These are phyloP conservation scores for Fusarium beomiforme DNA, from an alignment of 2,329 filamentous ascomycete species.

Conservation along the genomic window DNA sequence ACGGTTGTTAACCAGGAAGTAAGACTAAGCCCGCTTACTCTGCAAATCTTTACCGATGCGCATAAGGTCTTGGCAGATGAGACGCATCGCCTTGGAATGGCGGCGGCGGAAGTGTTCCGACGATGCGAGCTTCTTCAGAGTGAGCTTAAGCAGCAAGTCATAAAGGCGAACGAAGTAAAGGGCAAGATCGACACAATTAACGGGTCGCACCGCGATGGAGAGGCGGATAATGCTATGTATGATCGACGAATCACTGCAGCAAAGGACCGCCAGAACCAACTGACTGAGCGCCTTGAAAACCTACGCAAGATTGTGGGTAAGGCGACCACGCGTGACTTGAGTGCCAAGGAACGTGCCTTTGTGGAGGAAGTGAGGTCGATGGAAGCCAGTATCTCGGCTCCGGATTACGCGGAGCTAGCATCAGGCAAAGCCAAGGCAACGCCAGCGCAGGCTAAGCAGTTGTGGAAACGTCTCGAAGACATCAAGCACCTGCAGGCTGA, in stretches of 20 bases:
- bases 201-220: conserved; percentile 58
- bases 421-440: conserved; percentile 47
- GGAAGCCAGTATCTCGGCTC: conserved; percentile 59
- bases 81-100: conserved; percentile 73
- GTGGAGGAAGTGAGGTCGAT: conserved; percentile 62
- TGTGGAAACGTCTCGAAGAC: conserved; percentile 67
- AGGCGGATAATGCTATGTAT: conserved; percentile 65
- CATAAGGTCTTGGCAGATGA: conserved; percentile 77
- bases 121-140: conserved; percentile 74
- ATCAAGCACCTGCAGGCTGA: conserved; percentile 64
- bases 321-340: conserved; percentile 54
- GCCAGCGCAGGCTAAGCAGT: conserved; percentile 53
- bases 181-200: conserved; percentile 72
- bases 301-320: conserved; percentile 59
- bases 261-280: conserved; percentile 63
- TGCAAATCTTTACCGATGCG: conserved; percentile 76
- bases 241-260: conserved; percentile 66
- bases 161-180: conserved; percentile 72
- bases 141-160: conserved; percentile 75
- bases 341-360: conserved; percentile 57
- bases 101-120: conserved; percentile 78
- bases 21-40: conserved; percentile 74
- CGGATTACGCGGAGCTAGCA: conserved; percentile 43
- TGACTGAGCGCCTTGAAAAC: conserved; percentile 68
- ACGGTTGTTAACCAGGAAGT: conserved; percentile 73